A percentile compares a stretch with the other conserved stretches of the same genome.
Evolutionary conservation across 805 yeast genomes (phyloP).

Genomic region (Starmerella bacillaris): DNA sequence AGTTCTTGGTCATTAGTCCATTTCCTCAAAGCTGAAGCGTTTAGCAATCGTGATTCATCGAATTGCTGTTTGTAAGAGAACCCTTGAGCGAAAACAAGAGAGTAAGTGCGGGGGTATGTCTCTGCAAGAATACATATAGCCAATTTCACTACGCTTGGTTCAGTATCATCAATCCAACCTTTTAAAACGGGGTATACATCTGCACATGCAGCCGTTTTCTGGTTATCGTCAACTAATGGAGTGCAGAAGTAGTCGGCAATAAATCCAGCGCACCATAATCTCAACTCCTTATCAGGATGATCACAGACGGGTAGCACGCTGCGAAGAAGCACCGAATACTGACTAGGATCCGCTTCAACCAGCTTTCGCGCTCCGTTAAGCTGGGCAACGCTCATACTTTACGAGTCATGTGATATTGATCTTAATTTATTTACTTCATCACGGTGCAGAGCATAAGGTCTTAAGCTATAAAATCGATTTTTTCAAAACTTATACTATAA

Average conservation of each 20-base stretch:
- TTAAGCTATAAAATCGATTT: too few relatives aligned
- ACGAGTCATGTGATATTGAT: too few relatives aligned
- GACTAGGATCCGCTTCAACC: slow-evolving; percentile 22
- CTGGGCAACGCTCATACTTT: slow-evolving; percentile 18
- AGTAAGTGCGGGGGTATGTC: slow-evolving; percentile 32
- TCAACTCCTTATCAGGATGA: slow-evolving; percentile 19
- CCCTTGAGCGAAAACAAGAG: slow-evolving; percentile 17
- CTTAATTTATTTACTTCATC: too few relatives aligned
- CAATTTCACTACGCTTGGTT: slow-evolving; percentile 21
- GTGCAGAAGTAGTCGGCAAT: slow-evolving; percentile 24
- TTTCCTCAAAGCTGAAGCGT: slow-evolving; percentile 37
- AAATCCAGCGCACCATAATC: slow-evolving; percentile 25
- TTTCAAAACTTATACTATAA: too few relatives aligned
- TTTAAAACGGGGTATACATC: slow-evolving; percentile 19
- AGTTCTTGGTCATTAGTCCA: slow-evolving; percentile 28
- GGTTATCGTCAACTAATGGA: slow-evolving; percentile 13
- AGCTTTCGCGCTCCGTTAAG: slow-evolving; percentile 24
- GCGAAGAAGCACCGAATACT: slow-evolving; percentile 23
- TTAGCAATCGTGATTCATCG: slow-evolving; percentile 48
- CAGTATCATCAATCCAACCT: slow-evolving; percentile 17
- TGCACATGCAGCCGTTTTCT: slow-evolving; percentile 17
- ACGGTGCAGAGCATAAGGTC: too few relatives aligned
- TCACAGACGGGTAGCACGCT: slow-evolving; percentile 25
- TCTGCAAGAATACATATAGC: slow-evolving; percentile 27
- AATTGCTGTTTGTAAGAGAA: slow-evolving; percentile 25